phyloP scores from a whole-genome alignment of 2,329 filamentous ascomycete genomes.

The Fusarium sp. region DNA sequence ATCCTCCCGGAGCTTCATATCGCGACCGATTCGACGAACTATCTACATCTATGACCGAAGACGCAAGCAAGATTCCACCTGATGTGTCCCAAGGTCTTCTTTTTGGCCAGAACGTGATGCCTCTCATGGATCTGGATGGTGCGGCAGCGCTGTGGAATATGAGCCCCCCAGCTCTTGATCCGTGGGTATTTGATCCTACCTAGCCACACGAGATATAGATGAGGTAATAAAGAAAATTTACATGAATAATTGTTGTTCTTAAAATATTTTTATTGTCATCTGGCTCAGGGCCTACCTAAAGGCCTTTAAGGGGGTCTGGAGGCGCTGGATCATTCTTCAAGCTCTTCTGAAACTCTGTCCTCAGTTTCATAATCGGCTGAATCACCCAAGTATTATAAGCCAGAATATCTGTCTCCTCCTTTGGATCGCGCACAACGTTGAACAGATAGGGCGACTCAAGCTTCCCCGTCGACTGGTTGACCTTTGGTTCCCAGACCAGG shows the following conservation, averaged over 20 bases:
- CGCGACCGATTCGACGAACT: conserved; percentile 44
- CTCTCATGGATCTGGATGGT: conserved; percentile 11
- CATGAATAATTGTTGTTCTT: not conserved
- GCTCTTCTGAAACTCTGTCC: conserved; percentile 44
- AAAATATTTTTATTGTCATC: not conserved
- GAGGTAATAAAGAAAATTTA: not conserved
- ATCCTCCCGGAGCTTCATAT: conserved; percentile 40
- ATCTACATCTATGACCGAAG: conserved; percentile 14
- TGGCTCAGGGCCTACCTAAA: conserved; percentile 1
- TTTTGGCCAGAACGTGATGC: not conserved
- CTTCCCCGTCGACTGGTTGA: conserved; percentile 48
- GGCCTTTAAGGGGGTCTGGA: conserved; percentile 47
- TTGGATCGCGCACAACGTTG: conserved; percentile 48
- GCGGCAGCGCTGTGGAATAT: not conserved
- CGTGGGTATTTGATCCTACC: conserved; percentile 11
- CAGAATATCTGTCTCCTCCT: conserved; percentile 50
- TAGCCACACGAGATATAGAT: not conserved
- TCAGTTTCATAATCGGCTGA: conserved; percentile 47
- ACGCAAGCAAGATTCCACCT: rapidly evolving
- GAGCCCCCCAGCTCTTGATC: conserved; percentile 8
- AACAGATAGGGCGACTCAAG: conserved; percentile 50
- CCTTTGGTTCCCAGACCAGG: conserved; percentile 50
- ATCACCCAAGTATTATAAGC: conserved; percentile 50
- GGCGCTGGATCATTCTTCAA: conserved; percentile 48
- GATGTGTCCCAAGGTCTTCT: not conserved